Percentiles rank a stretch among this genome's conserved stretches.
phyloP scores from a whole-genome alignment of 768 basidiomycete genomes.

The Mycena vitilis region DNA sequence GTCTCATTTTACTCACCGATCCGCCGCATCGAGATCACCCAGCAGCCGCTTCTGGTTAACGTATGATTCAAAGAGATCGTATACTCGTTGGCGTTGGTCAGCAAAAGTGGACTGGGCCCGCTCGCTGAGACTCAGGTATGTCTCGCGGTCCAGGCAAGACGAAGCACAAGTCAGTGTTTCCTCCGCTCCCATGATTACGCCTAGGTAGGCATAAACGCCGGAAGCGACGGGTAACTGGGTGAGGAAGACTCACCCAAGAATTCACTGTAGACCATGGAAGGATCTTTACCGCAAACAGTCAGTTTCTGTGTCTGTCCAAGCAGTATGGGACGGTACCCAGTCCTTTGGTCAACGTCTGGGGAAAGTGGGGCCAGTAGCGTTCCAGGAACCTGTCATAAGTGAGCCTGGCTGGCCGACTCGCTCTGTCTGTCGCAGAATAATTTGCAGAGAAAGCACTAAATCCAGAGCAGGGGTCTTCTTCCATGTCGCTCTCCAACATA shows the following conservation, averaged over 20 bases:
- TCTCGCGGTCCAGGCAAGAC: constrained; percentile 54
- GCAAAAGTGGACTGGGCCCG: constrained; percentile 69
- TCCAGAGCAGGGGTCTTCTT: constrained; percentile 6
- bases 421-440: neutral
- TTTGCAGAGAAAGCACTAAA: neutral
- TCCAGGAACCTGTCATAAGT: constrained; percentile 32
- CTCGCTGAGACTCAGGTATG: constrained; percentile 62
- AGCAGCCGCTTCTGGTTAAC: constrained; percentile 54
- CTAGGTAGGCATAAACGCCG: constrained; percentile 41
- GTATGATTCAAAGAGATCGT: constrained; percentile 67
- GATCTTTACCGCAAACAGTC: constrained; percentile 53
- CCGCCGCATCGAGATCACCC: constrained; percentile 67
- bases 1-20: constrained; percentile 55
- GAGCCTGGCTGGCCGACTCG: constrained; percentile 8
- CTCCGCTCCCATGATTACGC: constrained; percentile 80
- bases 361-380: constrained; percentile 46
- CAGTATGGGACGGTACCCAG: constrained; percentile 53
- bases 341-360: constrained; percentile 60
- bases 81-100: constrained; percentile 58
- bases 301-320: neutral
- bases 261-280: constrained; percentile 72
- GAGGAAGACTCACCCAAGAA: constrained; percentile 62
- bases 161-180: constrained; percentile 49
- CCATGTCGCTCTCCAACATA: constrained; percentile 33
- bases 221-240: neutral